A percentile compares a stretch with the other conserved stretches of the same genome.
Evolutionary conservation across 805 yeast genomes (phyloP).

Genomic region (Starmerella stigmatis): DNA sequence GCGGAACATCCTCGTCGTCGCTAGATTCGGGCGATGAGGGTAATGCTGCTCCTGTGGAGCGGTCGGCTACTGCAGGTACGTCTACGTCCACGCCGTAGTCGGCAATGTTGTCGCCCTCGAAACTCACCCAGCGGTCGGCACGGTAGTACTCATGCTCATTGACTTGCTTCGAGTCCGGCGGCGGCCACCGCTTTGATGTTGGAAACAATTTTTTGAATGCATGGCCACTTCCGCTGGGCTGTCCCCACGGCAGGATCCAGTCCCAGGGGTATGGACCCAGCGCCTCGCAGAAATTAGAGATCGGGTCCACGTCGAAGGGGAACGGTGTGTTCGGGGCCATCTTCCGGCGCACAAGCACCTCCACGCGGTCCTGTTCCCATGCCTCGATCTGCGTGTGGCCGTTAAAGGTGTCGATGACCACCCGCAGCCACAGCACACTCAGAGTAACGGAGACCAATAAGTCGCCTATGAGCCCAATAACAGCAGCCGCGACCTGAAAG

Average conservation of each 20-base stretch:
- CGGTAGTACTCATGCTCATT: constrained; percentile 28
- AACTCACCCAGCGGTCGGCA: constrained; percentile 55
- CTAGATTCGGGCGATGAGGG: no score
- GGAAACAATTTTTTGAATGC: constrained; percentile 46
- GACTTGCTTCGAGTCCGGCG: constrained; percentile 39
- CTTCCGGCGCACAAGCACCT: constrained; percentile 43
- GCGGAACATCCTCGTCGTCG: constrained; percentile 8
- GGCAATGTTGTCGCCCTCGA: constrained; percentile 68
- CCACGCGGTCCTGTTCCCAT: constrained; percentile 85
- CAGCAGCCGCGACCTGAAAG: constrained; percentile 44
- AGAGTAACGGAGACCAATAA: constrained; percentile 54
- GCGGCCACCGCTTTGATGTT: constrained; percentile 79
- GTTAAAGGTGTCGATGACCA: constrained; percentile 41
- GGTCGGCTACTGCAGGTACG: constrained; percentile 4
- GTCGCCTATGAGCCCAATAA: constrained; percentile 46
- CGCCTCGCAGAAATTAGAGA: constrained; percentile 41
- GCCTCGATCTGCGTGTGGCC: constrained; percentile 85
- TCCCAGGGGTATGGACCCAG: constrained; percentile 42
- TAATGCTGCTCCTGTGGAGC: background rate
- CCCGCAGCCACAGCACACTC: constrained; percentile 48
- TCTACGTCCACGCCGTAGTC: constrained; percentile 79
- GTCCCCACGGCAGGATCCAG: constrained; percentile 68
- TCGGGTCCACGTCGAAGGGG: constrained; percentile 69
- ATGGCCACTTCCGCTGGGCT: constrained; percentile 51
- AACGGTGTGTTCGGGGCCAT: constrained; percentile 38